Conservation (phyloP, 2,329 filamentous ascomycete genomes). For the Thelonectria blattea region DNA sequence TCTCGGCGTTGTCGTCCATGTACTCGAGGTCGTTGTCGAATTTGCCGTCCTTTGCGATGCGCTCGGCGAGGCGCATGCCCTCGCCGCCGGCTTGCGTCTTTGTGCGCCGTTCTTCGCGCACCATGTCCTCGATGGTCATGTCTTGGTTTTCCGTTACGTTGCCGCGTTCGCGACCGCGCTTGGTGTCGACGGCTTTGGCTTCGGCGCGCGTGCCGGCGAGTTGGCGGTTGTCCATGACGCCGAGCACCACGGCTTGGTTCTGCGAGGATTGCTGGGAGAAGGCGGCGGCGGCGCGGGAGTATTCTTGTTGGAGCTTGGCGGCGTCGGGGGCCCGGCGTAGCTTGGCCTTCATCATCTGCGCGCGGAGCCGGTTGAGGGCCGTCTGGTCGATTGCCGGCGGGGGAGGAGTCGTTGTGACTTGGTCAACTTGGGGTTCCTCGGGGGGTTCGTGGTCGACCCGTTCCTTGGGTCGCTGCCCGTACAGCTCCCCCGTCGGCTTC, state of each 20-base stretch:
- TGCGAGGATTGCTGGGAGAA: slow-evolving; percentile 60
- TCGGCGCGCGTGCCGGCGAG: slow-evolving; percentile 77
- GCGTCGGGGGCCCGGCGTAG: slow-evolving; percentile 78
- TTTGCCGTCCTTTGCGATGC: slow-evolving; percentile 90
- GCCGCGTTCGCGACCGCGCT: slow-evolving; percentile 83
- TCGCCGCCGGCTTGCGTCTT: slow-evolving; percentile 79
- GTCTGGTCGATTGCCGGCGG: slow-evolving; percentile 70
- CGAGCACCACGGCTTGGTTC: slow-evolving; percentile 74
- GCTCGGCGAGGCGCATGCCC: slow-evolving; percentile 81
- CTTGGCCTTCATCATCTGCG: slow-evolving; percentile 95
- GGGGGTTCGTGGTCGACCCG: slow-evolving; percentile 49
- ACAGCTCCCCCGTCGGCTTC: slow-evolving; percentile 87
- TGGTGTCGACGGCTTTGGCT: slow-evolving; percentile 78
- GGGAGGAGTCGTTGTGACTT: slow-evolving; percentile 51
- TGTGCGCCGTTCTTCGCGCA: slow-evolving; percentile 89
- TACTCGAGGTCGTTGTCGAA: slow-evolving; percentile 95
- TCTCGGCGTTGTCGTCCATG: slow-evolving; percentile 94
- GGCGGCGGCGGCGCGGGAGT: slow-evolving; percentile 74
- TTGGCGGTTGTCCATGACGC: slow-evolving; percentile 88
- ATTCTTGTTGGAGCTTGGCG: slow-evolving; percentile 79
- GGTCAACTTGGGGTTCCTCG: slow-evolving; percentile 59
- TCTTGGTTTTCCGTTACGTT: slow-evolving; percentile 90
- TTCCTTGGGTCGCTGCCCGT: slow-evolving; percentile 73
- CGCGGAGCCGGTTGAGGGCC: slow-evolving; percentile 85
- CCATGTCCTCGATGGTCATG: slow-evolving; percentile 97